Evolutionary conservation across 768 basidiomycete genomes (phyloP), one percentile per base, ranked within the genome.

Genomic region (Trametes elegans): DNA sequence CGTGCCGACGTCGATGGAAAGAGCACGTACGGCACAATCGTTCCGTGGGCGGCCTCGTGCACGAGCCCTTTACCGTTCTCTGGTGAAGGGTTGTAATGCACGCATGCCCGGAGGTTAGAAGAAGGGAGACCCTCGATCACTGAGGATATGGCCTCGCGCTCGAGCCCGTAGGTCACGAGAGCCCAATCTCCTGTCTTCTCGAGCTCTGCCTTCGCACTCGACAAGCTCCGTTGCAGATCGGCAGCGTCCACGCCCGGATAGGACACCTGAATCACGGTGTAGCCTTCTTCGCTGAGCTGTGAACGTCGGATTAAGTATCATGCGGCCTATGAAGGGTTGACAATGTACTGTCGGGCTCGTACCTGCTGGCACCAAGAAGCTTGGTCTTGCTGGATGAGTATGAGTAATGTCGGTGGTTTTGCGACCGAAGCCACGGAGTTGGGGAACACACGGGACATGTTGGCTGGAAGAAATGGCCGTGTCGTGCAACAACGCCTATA

Each of bases 261-360:
- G 1, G 58, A 29, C 9, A 74, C 48, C 28, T 70, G 71, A 9
- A 69, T 48, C 16, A 73, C 67, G n/a, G 67, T 58, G 55, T 76
- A 74, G 24, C 74, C 75, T 57, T 76, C 76, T 51, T 73, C 70
- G 28, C 74, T 59, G 55, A 71, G 68, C 70, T 74, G 48, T n/a
- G 29, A 10, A 14, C 19, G 3, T 13, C 8, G 24, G 29, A 31
- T 31, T 13, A 21, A 19, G 18, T 34, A 5, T 48, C 38, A 55
- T n/a, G n/a, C n/a, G n/a, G n/a, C n/a, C n/a, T n/a, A n/a, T n/a
- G n/a, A n/a, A n/a, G n/a, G n/a, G n/a, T n/a, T n/a, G n/a, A n/a
- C n/a, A n/a, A n/a, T n/a, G n/a, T n/a, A n/a, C n/a, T n/a, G n/a
- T n/a, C n/a, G 13, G 29, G 19, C 16, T 45, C 59, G 53, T 31